Conservation (phyloP, 2,329 filamentous ascomycete species). For the Didymella arachidicola region DNA sequence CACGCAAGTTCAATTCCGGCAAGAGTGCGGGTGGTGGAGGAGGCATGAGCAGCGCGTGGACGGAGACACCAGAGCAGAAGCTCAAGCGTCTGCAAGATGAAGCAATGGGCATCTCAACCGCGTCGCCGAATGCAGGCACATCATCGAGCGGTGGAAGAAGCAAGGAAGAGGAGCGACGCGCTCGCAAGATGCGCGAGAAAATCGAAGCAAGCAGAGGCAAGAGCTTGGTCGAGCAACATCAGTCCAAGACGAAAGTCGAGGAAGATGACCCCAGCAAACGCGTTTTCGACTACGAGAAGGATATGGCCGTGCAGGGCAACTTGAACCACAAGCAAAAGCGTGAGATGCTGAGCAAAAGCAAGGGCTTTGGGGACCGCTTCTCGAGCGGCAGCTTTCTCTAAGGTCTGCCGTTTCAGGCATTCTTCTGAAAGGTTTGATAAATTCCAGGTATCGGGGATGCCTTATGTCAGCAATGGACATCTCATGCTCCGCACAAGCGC, state of each 20-base stretch:
- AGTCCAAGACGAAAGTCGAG: slow-evolving; percentile 68
- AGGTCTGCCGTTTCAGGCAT: too few relatives aligned
- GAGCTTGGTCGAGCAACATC: slow-evolving; percentile 58
- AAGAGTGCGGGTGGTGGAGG: slow-evolving; percentile 62
- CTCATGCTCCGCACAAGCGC: too few relatives aligned
- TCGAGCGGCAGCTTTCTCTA: slow-evolving; percentile 71
- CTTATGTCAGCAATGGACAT: too few relatives aligned
- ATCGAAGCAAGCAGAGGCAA: slow-evolving; percentile 55
- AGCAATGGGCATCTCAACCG: slow-evolving; percentile 73
- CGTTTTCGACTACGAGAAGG: slow-evolving; percentile 90
- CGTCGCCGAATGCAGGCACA: slow-evolving; percentile 22
- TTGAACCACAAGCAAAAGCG: slow-evolving; percentile 76
- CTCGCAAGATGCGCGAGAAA: slow-evolving; percentile 64
- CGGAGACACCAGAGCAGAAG: slow-evolving; percentile 89
- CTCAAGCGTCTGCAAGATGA: slow-evolving; percentile 80
- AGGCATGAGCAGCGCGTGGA: slow-evolving; percentile 75
- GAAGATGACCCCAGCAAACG: slow-evolving; percentile 87
- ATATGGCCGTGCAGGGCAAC: slow-evolving; percentile 79
- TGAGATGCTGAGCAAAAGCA: slow-evolving; percentile 80
- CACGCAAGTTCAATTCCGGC: slow-evolving; percentile 81
- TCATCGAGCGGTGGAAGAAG: slow-evolving; percentile 39
- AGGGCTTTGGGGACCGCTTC: slow-evolving; percentile 83
- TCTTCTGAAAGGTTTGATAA: not conserved
- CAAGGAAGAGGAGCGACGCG: slow-evolving; percentile 56
- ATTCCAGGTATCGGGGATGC: too few relatives aligned